Evolutionary conservation across 352 stramenopile species (phyloP).

Genomic region (Phytophthora crassamura): DNA sequence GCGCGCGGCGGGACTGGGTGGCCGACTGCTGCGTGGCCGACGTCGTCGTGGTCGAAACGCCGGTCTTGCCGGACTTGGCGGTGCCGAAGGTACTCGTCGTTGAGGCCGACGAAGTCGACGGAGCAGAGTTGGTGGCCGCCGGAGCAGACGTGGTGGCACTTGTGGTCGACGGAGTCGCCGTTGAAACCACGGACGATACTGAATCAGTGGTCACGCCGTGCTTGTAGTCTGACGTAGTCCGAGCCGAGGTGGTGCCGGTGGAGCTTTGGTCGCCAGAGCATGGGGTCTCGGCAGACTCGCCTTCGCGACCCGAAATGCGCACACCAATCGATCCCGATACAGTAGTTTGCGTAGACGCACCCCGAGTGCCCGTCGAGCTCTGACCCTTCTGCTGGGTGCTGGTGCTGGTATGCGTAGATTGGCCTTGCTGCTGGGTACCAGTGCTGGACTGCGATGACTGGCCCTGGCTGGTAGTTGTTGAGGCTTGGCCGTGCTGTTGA

Average conservation of each 20-base stretch:
- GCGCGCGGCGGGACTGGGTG: conserved; percentile 21
- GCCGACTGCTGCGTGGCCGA: conserved; percentile 25
- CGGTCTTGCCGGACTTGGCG: conserved; percentile 23
- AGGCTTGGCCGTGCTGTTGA: no score
- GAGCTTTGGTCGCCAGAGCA: conserved; percentile 19
- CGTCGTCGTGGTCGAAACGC: conserved; percentile 17
- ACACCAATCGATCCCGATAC: conserved; percentile 4
- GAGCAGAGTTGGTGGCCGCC: background rate
- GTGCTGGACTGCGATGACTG: background rate
- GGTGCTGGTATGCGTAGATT: conserved; percentile 10
- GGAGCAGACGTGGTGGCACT: background rate
- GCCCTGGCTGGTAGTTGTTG: background rate
- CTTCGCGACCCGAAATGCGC: background rate
- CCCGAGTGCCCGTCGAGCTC: background rate
- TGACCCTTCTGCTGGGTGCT: background rate
- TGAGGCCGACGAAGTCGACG: conserved; percentile 6
- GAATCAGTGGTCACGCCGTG: conserved; percentile 12
- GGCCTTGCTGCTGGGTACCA: background rate
- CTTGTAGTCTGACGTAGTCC: conserved; percentile 20
- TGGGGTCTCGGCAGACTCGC: conserved; percentile 13
- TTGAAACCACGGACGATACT: conserved; percentile 7
- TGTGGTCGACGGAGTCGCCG: conserved; percentile 4
- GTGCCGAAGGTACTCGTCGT: background rate
- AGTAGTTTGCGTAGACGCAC: background rate
- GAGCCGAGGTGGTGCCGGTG: conserved; percentile 11